Percentiles rank a stretch among this genome's conserved stretches.
These are phyloP conservation scores for Skeletonema menzelii DNA, from an alignment of 108 stramenopile species.

Conservation along the genomic window DNA sequence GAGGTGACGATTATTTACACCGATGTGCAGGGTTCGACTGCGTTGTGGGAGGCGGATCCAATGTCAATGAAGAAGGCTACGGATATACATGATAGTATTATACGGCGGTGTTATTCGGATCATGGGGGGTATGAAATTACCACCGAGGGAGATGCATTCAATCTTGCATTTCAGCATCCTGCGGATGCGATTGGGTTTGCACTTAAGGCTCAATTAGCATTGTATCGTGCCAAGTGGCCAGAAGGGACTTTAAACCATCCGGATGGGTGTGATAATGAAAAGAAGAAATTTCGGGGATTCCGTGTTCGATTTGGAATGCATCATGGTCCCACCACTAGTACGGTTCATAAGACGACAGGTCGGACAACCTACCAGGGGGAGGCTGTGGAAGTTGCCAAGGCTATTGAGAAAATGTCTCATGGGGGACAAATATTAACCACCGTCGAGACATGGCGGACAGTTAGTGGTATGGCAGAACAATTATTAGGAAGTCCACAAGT, in stretches of 20 bases:
- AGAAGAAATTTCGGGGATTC: constrained; percentile 45
- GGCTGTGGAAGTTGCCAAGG: constrained; percentile 45
- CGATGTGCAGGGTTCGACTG: constrained; percentile 55
- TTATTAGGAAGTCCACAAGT: constrained; percentile 46
- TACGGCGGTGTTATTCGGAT: constrained; percentile 40
- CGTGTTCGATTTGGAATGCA: constrained; percentile 53
- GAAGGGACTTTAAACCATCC: constrained; percentile 36
- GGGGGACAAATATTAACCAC: constrained; percentile 55
- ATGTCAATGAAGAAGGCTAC: constrained; percentile 48
- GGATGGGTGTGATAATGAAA: constrained; percentile 28
- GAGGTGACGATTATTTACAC: constrained; percentile 51
- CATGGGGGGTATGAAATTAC: constrained; percentile 50
- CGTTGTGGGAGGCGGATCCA: constrained; percentile 52
- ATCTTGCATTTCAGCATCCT: constrained; percentile 54
- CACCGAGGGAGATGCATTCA: constrained; percentile 53
- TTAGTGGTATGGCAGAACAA: constrained; percentile 46
- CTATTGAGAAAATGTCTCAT: constrained; percentile 47
- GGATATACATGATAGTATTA: constrained; percentile 48
- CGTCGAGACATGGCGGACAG: constrained; percentile 41
- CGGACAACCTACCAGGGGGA: constrained; percentile 42
- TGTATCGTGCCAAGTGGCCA: constrained; percentile 46
- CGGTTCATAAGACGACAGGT: constrained; percentile 39
- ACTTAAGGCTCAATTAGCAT: constrained; percentile 27
- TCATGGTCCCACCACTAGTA: constrained; percentile 36
- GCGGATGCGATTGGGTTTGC: constrained; percentile 49